Evolutionary conservation across 371 early-diverging fungal species (phyloP).

Genomic region (Mucor velutinosus): DNA sequence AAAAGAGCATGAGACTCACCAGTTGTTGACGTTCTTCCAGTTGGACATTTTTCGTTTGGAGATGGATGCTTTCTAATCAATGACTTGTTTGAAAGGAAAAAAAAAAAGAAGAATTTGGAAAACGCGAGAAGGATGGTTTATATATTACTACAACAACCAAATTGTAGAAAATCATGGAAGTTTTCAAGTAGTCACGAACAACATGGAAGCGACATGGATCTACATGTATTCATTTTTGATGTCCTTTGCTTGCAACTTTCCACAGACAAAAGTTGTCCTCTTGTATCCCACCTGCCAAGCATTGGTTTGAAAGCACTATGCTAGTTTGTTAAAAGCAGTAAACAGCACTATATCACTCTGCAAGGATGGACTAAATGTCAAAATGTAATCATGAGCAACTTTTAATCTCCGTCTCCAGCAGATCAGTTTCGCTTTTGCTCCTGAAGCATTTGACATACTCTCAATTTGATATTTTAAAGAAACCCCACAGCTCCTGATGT

Average conservation of each 20-base stretch:
- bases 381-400: too few species aligned
- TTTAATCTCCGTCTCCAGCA: too few species aligned
- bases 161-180: constrained; percentile 8
- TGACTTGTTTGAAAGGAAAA: neutral
- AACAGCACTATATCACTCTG: too few species aligned
- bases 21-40: constrained; percentile 41
- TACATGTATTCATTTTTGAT: neutral
- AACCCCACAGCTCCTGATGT: too few species aligned
- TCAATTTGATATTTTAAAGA: too few species aligned
- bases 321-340: too few species aligned
- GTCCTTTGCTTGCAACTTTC: neutral
- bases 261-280: neutral
- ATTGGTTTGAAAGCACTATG: too few species aligned
- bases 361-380: too few species aligned
- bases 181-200: neutral
- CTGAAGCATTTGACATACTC: too few species aligned
- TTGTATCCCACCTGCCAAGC: too few species aligned
- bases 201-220: neutral
- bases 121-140: constrained; percentile 6
- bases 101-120: constrained; percentile 6
- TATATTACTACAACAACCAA: neutral
- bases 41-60: constrained; percentile 22
- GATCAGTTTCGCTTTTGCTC: too few species aligned
- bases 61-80: neutral
- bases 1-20: constrained; percentile 8